Percentiles rank a stretch among this genome's conserved stretches.
Conservation (phyloP, 108 stramenopile species). For the Stephanodiscus minutulus region DNA sequence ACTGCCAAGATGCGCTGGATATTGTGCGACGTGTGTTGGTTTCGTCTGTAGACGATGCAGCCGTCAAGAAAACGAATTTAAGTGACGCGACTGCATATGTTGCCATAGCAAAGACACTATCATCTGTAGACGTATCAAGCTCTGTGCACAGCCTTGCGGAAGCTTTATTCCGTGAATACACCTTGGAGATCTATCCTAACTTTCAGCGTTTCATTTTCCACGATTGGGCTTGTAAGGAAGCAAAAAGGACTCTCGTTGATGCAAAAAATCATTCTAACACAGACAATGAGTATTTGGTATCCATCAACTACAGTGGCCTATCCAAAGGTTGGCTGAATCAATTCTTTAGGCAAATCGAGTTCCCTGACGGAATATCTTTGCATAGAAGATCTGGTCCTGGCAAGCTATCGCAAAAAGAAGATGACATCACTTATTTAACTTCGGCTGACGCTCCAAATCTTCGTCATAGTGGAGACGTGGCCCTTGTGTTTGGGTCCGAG, state of each 20-base stretch:
- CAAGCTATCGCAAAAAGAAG: not conserved
- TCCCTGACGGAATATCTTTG: slow-evolving; percentile 74
- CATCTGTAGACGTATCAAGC: slow-evolving; percentile 33
- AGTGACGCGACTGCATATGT: not conserved
- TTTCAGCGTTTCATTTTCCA: slow-evolving; percentile 80
- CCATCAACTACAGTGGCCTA: slow-evolving; percentile 25
- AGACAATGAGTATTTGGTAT: slow-evolving; percentile 28
- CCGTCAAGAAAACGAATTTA: slow-evolving; percentile 21
- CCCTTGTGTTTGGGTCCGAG: slow-evolving; percentile 71
- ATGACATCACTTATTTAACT: slow-evolving; percentile 1
- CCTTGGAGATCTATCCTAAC: slow-evolving; percentile 55
- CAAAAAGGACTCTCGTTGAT: slow-evolving; percentile 24
- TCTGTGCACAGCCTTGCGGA: slow-evolving; percentile 50
- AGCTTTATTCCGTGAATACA: slow-evolving; percentile 72
- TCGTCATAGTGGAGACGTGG: slow-evolving; percentile 64
- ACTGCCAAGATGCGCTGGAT: slow-evolving; percentile 34
- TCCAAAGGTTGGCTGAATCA: slow-evolving; percentile 64
- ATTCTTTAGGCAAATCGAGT: slow-evolving; percentile 63
- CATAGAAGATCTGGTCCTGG: slow-evolving; percentile 58
- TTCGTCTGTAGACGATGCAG: slow-evolving; percentile 21
- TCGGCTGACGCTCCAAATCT: not conserved
- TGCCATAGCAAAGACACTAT: slow-evolving; percentile 22
- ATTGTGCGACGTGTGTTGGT: slow-evolving; percentile 27
- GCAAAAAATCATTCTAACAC: slow-evolving; percentile 3
- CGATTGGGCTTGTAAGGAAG: slow-evolving; percentile 77